A percentile compares a stretch with the other conserved stretches of the same genome.
Evolutionary conservation across 148 eudicot species (phyloP).

Genomic region (Amaranthus hypochondriacus): DNA sequence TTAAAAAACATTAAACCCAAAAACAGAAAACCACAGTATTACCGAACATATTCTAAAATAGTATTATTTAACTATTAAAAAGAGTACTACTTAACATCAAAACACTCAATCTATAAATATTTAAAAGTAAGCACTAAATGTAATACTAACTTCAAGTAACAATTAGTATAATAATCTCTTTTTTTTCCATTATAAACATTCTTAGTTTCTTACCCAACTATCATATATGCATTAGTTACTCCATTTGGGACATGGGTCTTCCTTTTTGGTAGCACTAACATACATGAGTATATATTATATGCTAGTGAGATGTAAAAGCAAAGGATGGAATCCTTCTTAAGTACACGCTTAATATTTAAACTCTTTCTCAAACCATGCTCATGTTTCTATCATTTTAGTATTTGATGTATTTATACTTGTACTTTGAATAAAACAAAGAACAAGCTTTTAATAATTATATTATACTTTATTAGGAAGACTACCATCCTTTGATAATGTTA

Average conservation of each 20-base stretch:
- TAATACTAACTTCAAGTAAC: no score
- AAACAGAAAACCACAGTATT: no score
- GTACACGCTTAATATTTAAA: constrained; percentile 21
- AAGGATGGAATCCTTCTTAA: constrained; percentile 20
- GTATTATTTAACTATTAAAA: no score
- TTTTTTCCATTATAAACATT: no score
- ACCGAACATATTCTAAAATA: no score
- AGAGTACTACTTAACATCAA: no score
- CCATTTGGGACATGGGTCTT: constrained; percentile 13
- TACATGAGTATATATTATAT: neutral
- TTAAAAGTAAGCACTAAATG: no score
- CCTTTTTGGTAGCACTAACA: constrained; percentile 37
- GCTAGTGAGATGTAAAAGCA: constrained; percentile 37
- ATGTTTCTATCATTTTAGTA: neutral
- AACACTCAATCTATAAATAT: no score
- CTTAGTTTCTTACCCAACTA: no score
- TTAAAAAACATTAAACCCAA: no score
- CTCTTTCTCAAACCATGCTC: constrained; percentile 18
- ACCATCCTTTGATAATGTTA: neutral
- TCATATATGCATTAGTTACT: no score
- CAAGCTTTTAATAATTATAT: neutral
- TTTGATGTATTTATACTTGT: constrained; percentile 2
- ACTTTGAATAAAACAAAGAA: neutral
- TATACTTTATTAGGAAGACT: neutral
- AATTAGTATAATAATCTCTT: no score